Evolutionary conservation across 495 filamentous ascomycete species (phyloP), one percentile per base, ranked within the genome.

Genomic region (Venustampulla echinocandica): DNA sequence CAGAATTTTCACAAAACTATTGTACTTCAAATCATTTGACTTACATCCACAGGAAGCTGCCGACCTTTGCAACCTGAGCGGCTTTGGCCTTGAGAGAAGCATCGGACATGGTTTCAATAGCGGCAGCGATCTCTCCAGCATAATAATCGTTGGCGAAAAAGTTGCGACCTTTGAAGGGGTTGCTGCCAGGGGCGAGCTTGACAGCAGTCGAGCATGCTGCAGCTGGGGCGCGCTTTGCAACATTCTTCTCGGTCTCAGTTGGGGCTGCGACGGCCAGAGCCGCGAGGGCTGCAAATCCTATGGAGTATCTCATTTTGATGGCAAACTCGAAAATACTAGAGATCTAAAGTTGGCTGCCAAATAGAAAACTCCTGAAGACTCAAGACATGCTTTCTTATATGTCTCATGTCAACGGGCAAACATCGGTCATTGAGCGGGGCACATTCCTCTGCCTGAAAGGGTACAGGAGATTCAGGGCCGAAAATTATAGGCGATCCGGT

Each of bases 1-100:
- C n/a, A n/a, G n/a, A n/a, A n/a, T n/a, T 13, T 17, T 30, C 9
- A n/a, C 28, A 32, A 5, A 32, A 21, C 22, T 17, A 19, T 0
- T n/a, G 3, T 9, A 28, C 14, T 25, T 4, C 6, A 17, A 22
- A 27, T 3, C 9, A 22, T 2, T 9, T 43, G 18, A 28, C 3
- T 58, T 60, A 77, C 73, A 81, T 62, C 77, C 77, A 81, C 36
- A 69, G 59, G 59, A 80, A 80, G 3, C 73, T 75, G 7, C 71
- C 73, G 15, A 77, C 62, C 2, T 76, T 52, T 18, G 75, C 77
- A 18, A 72, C 77, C 23, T 51, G 28, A 24, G 57, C 42, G 22
- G 67, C 69, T 42, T 59, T 52, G 10, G 63, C 48, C 5, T 45
- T 51, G 41, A 69, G 43, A 20, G 60, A 46, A 24, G 38, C 20